Evolutionary conservation across 768 basidiomycete genomes (phyloP).

Genomic region (Austroboletus eburneus): DNA sequence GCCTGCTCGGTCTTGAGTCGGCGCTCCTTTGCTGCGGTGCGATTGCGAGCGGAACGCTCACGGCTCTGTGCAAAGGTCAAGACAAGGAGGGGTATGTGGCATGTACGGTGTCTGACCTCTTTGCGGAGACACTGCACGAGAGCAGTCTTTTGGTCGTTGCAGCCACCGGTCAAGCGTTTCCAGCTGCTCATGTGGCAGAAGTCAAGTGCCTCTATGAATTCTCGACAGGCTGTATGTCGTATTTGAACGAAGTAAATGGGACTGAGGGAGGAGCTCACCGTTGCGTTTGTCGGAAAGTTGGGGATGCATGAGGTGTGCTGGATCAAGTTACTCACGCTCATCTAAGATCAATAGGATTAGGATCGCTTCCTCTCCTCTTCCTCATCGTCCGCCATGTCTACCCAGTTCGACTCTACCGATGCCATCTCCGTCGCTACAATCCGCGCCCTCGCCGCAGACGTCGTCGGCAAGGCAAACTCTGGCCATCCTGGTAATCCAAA

Average conservation of each 20-base stretch:
- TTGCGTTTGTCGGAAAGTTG: slow-evolving; percentile 66
- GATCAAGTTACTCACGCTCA: not conserved
- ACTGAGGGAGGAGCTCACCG: slow-evolving; percentile 32
- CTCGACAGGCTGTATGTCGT: slow-evolving; percentile 55
- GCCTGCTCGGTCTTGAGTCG: slow-evolving; percentile 55
- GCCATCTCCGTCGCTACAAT: slow-evolving; percentile 65
- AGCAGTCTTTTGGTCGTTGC: slow-evolving; percentile 63
- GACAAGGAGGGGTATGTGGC: not conserved
- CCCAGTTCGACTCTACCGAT: slow-evolving; percentile 41
- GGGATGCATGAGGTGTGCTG: slow-evolving; percentile 50
- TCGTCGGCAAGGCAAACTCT: slow-evolving; percentile 86
- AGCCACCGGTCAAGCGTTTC: slow-evolving; percentile 64
- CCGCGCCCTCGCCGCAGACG: slow-evolving; percentile 70
- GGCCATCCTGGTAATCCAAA: slow-evolving; percentile 73
- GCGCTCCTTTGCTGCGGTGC: slow-evolving; percentile 55
- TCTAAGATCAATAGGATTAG: no score
- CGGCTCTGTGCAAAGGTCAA: slow-evolving; percentile 44
- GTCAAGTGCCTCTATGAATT: slow-evolving; percentile 74
- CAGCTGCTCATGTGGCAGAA: slow-evolving; percentile 61
- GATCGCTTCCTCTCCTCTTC: slow-evolving; percentile 2
- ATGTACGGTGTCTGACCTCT: slow-evolving; percentile 48
- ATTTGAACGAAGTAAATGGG: slow-evolving; percentile 5
- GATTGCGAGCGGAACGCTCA: slow-evolving; percentile 55
- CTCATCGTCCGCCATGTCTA: slow-evolving; percentile 34
- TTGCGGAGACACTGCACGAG: slow-evolving; percentile 66